Evolutionary conservation across 352 stramenopile genomes (phyloP), one percentile per base, ranked within the genome.

Genomic region (Globisporangium radiosum): DNA sequence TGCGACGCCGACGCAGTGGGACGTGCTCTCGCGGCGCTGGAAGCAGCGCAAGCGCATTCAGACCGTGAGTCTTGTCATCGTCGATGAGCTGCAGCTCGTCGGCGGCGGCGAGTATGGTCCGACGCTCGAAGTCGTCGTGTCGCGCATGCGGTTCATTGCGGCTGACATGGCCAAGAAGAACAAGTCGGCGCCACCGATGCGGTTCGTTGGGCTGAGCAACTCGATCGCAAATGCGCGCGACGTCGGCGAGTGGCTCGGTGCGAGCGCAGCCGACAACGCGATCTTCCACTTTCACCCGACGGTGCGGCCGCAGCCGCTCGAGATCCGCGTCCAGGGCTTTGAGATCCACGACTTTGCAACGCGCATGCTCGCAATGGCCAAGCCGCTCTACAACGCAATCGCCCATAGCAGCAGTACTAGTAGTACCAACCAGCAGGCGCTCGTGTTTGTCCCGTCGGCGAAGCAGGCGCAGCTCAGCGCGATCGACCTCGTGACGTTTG

Each of bases 401-500:
- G 76, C 80, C 37, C 87, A 88, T 49, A 39, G 56, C 58, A 87
- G 87, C 44, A 97, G 40, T 44, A 13, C 7, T 3, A 44, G 40
- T 4, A 44, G 40, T 44, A 8, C 7, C 40, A 8, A 13, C 40
- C 40, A 98, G 65, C 90, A 88, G 36, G 86, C 87, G 0, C 76
- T 99, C 10, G 82, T 99, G 43, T 99, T 99, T 72, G 97, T 99
- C 39, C 96, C 98, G 9, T 99, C 96, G 14, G 81, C 90, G 25
- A 98, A 98, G 71, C 98, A 99, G 72, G 95, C 95, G 36, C 96
- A 99, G 70, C 76, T 99, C 19, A 99, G 92, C 13, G 97, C 97
- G 5, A 99, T 99, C 68, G 97, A 99, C 75, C 65, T 99, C 48
- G 97, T 99, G 66, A 98, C 95, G 17, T 99, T 99, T 81, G 89